Percentiles rank a stretch among this genome's conserved stretches.
Evolutionary conservation across 2,329 filamentous ascomycete genomes (phyloP).

Genomic region (Aspergillus niger): DNA sequence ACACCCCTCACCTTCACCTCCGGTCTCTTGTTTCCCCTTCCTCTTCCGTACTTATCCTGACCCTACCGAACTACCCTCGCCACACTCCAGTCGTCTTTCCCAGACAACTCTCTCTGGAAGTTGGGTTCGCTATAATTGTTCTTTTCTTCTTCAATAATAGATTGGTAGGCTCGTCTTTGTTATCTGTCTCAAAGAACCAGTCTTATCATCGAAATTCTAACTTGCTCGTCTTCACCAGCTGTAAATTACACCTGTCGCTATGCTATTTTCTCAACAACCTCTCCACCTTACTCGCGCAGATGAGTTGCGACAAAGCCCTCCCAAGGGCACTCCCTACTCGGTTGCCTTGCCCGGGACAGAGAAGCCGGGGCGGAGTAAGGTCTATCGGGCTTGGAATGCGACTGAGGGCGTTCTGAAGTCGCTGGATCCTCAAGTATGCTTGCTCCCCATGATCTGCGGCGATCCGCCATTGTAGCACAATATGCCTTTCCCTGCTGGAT

Average conservation of each 20-base stretch:
- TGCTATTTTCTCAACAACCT: constrained; percentile 43
- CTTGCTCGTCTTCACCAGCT: background rate
- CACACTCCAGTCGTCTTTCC: too few species aligned
- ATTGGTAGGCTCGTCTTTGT: background rate
- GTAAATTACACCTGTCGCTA: constrained; percentile 18
- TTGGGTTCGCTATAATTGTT: too few species aligned
- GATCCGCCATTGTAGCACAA: background rate
- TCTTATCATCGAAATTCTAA: background rate
- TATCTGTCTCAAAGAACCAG: background rate
- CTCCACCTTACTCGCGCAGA: constrained; percentile 40
- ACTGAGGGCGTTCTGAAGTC: constrained; percentile 71
- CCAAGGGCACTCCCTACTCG: constrained; percentile 75
- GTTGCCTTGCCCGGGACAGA: constrained; percentile 75
- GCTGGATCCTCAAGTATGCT: constrained; percentile 64
- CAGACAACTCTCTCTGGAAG: too few species aligned
- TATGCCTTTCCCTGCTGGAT: background rate
- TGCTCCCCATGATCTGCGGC: constrained; percentile 12
- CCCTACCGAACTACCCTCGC: too few species aligned
- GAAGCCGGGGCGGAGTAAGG: constrained; percentile 67
- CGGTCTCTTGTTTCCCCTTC: too few species aligned
- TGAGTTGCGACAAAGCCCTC: constrained; percentile 64
- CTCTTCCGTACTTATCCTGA: too few species aligned
- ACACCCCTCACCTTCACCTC: background rate
- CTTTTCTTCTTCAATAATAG: background rate
- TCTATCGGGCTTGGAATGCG: constrained; percentile 84